Percentiles rank a stretch among this genome's conserved stretches.
These are phyloP conservation scores for Biscutella laevigata DNA, from an alignment of 441 rosid genomes.

Conservation along the genomic window DNA sequence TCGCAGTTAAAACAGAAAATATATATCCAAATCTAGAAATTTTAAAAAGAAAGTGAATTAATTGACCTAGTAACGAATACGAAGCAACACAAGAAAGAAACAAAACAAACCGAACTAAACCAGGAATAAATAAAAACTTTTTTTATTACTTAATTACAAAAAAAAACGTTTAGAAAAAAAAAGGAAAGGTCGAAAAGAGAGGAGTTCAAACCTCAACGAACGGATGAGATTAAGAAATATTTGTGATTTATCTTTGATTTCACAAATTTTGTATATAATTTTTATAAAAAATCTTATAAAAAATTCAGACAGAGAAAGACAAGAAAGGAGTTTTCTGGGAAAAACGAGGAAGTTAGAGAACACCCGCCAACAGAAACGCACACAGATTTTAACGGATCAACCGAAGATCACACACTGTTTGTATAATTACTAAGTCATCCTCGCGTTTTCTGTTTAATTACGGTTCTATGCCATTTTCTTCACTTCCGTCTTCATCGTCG, in stretches of 20 bases:
- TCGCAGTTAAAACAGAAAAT: constrained; percentile 23
- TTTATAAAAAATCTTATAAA: neutral
- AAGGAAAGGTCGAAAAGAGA: constrained; percentile 12
- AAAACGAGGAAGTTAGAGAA: constrained; percentile 19
- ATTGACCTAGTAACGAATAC: constrained; percentile 27
- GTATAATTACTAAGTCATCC: neutral
- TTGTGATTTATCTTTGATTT: constrained; percentile 5
- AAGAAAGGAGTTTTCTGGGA: constrained; percentile 16
- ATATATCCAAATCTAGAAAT: constrained; percentile 21
- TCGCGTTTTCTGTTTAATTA: neutral
- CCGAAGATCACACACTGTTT: neutral
- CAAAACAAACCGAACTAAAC: constrained; percentile 24
- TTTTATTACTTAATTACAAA: neutral
- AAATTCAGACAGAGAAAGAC: constrained; percentile 20
- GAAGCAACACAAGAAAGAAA: constrained; percentile 11
- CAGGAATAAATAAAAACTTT: neutral
- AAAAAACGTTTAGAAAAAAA: neutral
- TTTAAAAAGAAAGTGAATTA: constrained; percentile 5
- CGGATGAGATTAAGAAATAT: constrained; percentile 18
- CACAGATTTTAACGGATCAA: constrained; percentile 23
- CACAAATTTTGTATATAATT: neutral
- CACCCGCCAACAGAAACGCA: constrained; percentile 23
- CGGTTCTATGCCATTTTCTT: constrained; percentile 16
- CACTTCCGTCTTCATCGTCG: neutral
- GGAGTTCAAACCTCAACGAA: constrained; percentile 18